These are phyloP conservation scores for Fusarium scirpi DNA, from an alignment of 2,329 filamentous ascomycete species.

Conservation along the genomic window DNA sequence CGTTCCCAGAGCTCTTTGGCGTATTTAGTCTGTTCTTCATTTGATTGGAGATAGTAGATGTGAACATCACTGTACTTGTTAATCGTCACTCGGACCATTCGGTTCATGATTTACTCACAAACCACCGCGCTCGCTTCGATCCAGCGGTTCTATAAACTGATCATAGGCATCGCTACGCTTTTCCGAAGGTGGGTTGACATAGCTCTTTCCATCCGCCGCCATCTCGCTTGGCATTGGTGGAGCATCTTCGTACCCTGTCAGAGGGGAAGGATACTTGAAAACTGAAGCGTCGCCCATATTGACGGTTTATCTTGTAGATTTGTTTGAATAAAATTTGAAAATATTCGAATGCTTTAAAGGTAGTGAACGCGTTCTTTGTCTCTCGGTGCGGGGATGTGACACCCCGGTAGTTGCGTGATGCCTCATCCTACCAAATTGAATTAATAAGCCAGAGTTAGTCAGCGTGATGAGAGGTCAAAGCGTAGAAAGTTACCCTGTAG, in stretches of 20 bases:
- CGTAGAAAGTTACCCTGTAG: background rate
- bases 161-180: constrained; percentile 76
- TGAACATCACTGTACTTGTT: constrained; percentile 73
- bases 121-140: constrained; percentile 74
- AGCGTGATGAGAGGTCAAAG: background rate
- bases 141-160: constrained; percentile 74
- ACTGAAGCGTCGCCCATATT: constrained; percentile 38
- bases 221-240: constrained; percentile 68
- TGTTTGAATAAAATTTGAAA: background rate
- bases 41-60: constrained; percentile 81
- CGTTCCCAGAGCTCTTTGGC: constrained; percentile 81
- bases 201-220: constrained; percentile 81
- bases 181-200: constrained; percentile 72
- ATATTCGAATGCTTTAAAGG: background rate
- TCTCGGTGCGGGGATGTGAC: background rate
- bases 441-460: background rate
- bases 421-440: background rate
- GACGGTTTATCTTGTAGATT: background rate
- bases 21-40: constrained; percentile 71
- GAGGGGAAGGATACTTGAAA: constrained; percentile 58
- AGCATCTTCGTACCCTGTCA: constrained; percentile 68
- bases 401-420: background rate
- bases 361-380: background rate
- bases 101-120: constrained; percentile 67
- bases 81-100: background rate